Percentiles rank a stretch among this genome's conserved stretches.
phyloP scores from a whole-genome alignment of 176 grass and related monocot genomes.

The Bromus sterilis region DNA sequence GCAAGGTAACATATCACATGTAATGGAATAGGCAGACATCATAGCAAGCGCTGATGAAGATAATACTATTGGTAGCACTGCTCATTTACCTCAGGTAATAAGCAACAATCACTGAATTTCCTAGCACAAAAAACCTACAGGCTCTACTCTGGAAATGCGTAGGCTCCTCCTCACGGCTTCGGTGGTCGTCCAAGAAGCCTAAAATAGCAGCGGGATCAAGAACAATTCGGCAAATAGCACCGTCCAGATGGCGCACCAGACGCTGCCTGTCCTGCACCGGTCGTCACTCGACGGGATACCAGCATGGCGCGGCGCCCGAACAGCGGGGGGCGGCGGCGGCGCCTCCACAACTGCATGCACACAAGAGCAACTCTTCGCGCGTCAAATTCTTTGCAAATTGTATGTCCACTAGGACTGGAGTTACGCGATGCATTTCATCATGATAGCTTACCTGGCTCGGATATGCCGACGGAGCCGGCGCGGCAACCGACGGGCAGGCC shows the following conservation, averaged over 20 bases:
- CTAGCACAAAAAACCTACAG: neutral
- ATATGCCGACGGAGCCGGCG: neutral
- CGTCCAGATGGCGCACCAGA: neutral
- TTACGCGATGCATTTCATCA: no score
- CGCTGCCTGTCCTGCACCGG: neutral
- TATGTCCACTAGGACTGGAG: no score
- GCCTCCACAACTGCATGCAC: constrained; percentile 31
- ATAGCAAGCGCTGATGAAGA: no score
- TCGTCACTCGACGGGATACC: neutral
- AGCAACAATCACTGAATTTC: neutral
- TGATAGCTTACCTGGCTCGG: constrained; percentile 32
- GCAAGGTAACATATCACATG: no score
- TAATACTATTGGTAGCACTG: neutral
- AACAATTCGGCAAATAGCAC: neutral
- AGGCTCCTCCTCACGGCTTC: neutral
- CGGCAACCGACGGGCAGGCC: constrained; percentile 19
- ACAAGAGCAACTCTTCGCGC: neutral
- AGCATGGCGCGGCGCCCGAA: neutral
- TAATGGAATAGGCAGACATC: no score
- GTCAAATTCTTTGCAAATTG: neutral
- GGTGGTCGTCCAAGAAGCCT: neutral
- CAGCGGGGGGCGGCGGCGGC: constrained; percentile 11
- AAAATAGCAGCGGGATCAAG: neutral
- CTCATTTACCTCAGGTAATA: neutral
- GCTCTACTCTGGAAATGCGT: neutral